A percentile compares a stretch with the other conserved stretches of the same genome.
These are phyloP conservation scores for Annona cherimola DNA, from an alignment of 164 flowering plant genomes.

Conservation along the genomic window DNA sequence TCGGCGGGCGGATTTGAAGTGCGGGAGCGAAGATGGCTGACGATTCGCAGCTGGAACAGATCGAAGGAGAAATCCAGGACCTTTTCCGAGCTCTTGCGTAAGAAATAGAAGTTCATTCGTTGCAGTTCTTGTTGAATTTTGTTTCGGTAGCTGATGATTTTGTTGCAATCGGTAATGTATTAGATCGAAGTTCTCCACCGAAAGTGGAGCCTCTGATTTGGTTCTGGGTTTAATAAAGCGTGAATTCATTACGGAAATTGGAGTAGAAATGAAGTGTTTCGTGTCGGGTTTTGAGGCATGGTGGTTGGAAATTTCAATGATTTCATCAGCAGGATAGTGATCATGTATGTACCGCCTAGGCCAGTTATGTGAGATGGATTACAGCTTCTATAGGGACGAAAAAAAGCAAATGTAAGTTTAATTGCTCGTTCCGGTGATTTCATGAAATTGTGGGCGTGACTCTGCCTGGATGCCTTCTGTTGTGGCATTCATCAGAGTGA, in stretches of 20 bases:
- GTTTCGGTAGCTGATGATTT: not conserved
- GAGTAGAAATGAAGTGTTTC: no score
- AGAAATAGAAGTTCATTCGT: constrained; percentile 3
- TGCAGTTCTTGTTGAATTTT: not conserved
- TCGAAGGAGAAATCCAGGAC: constrained; percentile 92
- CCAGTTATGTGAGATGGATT: not conserved
- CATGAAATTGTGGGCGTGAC: not conserved
- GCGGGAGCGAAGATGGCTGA: constrained; percentile 19
- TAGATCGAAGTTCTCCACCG: not conserved
- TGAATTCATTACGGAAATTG: not conserved
- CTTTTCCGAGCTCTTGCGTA: constrained; percentile 48
- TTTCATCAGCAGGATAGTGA: not conserved
- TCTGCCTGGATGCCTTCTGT: not conserved
- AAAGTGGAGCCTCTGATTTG: not conserved
- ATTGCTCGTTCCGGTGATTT: not conserved
- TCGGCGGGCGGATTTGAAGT: constrained; percentile 1
- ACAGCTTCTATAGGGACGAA: not conserved
- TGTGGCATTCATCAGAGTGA: not conserved
- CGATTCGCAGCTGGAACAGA: constrained; percentile 72
- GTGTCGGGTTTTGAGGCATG: not conserved
- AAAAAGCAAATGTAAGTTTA: not conserved
- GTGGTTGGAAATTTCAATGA: not conserved
- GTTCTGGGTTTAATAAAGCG: not conserved
- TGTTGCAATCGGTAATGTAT: not conserved
- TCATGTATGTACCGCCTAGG: not conserved